Conservation (phyloP, 306 rosid genomes). For the Trifolium subterraneum region DNA sequence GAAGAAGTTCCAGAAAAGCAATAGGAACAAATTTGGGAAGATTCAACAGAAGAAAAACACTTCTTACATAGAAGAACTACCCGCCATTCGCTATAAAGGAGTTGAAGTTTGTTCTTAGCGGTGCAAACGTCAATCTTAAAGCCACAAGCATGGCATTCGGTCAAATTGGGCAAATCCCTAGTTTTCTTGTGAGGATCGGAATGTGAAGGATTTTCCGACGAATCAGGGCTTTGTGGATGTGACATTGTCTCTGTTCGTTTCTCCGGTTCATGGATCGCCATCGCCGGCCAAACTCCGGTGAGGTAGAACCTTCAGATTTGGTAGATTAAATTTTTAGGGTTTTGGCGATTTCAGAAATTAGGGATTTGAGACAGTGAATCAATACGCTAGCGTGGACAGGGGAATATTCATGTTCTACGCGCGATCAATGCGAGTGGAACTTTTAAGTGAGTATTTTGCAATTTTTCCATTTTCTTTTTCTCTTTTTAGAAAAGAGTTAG, state of each 20-base stretch:
- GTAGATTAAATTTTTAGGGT: conserved; percentile 37
- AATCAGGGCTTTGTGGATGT: neutral
- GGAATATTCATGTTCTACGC: conserved; percentile 31
- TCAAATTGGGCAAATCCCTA: conserved; percentile 70
- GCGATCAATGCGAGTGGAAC: conserved; percentile 34
- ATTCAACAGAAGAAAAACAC: conserved; percentile 57
- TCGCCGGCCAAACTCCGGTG: no score
- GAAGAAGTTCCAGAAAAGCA: conserved; percentile 53
- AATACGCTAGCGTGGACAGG: no score
- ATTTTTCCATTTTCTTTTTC: no score
- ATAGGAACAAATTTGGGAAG: conserved; percentile 74
- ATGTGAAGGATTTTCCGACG: conserved; percentile 24
- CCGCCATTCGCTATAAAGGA: conserved; percentile 83
- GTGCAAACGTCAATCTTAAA: conserved; percentile 60
- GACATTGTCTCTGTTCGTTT: neutral
- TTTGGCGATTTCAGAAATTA: conserved; percentile 4
- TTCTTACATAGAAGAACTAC: conserved; percentile 75
- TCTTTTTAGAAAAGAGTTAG: no score
- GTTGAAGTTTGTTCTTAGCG: conserved; percentile 61
- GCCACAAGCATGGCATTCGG: conserved; percentile 76
- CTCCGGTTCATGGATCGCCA: conserved; percentile 38
- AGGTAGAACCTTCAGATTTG: neutral
- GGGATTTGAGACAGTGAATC: neutral
- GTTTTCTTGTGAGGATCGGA: conserved; percentile 57
- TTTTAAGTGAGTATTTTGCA: neutral